Evolutionary conservation across 192 early-diverging fungal species (phyloP).

Genomic region (Rhizoclosmatium sp.): DNA sequence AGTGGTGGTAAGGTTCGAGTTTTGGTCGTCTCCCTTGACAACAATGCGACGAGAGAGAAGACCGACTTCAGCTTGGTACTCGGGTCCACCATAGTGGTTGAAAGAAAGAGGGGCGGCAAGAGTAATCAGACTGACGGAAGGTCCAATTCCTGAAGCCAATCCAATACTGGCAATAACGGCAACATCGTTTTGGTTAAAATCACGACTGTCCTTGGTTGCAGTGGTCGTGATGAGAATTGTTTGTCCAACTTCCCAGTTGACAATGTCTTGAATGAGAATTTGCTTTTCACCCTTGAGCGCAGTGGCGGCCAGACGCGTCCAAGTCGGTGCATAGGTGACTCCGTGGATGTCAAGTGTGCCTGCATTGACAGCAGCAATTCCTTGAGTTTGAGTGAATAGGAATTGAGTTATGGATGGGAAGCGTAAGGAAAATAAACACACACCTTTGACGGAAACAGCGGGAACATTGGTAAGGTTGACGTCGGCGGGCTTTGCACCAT

Average conservation of each 20-base stretch:
- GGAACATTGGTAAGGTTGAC: background rate
- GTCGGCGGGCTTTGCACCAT: constrained; percentile 28
- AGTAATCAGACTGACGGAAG: constrained; percentile 24
- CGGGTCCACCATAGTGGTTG: constrained; percentile 41
- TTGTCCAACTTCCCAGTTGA: constrained; percentile 40
- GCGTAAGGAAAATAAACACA: background rate
- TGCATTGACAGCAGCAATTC: constrained; percentile 13
- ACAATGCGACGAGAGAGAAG: constrained; percentile 33
- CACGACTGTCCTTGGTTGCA: constrained; percentile 37
- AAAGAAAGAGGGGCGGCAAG: constrained; percentile 22
- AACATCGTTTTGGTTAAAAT: constrained; percentile 40
- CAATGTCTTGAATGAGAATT: constrained; percentile 37
- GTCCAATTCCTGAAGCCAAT: constrained; percentile 19
- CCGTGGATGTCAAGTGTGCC: constrained; percentile 35
- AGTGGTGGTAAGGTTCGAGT: constrained; percentile 23
- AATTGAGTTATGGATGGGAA: background rate
- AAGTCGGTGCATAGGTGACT: constrained; percentile 35
- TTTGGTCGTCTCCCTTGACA: constrained; percentile 29
- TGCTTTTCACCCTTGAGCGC: constrained; percentile 12
- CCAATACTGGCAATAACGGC: constrained; percentile 9
- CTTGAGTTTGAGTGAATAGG: constrained; percentile 11
- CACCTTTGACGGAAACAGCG: background rate
- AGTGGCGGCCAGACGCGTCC: constrained; percentile 40
- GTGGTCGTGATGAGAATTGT: constrained; percentile 42
- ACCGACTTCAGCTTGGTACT: constrained; percentile 45